phyloP scores from a whole-genome alignment of 2,329 filamentous ascomycete genomes.

The Shiraia bambusicola region DNA sequence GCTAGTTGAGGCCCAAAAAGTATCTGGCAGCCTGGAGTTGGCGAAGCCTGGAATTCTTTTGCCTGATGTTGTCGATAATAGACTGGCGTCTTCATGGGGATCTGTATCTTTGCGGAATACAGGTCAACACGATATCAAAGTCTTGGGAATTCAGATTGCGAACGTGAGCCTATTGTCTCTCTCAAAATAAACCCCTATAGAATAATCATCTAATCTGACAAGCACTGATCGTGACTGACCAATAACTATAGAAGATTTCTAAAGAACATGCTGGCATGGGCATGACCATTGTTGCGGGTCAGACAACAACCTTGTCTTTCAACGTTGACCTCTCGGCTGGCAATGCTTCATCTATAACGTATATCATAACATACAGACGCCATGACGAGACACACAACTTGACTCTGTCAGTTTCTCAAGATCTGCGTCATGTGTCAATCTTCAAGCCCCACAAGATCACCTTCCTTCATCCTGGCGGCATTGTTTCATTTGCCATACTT shows the following conservation, averaged over 20 bases:
- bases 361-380: slow-evolving; percentile 30
- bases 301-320: slow-evolving; percentile 47
- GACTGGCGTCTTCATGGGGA: slow-evolving; percentile 50
- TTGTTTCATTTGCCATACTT: slow-evolving; percentile 60
- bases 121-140: slow-evolving; percentile 35
- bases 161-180: slow-evolving; percentile 13
- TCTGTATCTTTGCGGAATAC: slow-evolving; percentile 55
- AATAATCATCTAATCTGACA: no score
- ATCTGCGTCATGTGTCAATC: slow-evolving; percentile 26
- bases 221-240: no score
- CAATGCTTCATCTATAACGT: slow-evolving; percentile 28
- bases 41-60: slow-evolving; percentile 46
- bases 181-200: slow-evolving; percentile 2
- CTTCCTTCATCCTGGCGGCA: slow-evolving; percentile 55
- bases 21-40: slow-evolving; percentile 33
- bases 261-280: background rate
- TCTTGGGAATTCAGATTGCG: slow-evolving; percentile 36
- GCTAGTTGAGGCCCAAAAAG: slow-evolving; percentile 25
- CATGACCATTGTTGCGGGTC: slow-evolving; percentile 38
- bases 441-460: slow-evolving; percentile 56
- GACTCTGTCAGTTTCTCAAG: slow-evolving; percentile 28
- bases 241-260: no score
- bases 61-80: slow-evolving; percentile 54
- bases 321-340: slow-evolving; percentile 27
- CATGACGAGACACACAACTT: slow-evolving; percentile 10